Percentiles rank a stretch among this genome's conserved stretches.
Evolutionary conservation across 2,329 filamentous ascomycete genomes (phyloP).

Genomic region (Cercospora nicotianae): DNA sequence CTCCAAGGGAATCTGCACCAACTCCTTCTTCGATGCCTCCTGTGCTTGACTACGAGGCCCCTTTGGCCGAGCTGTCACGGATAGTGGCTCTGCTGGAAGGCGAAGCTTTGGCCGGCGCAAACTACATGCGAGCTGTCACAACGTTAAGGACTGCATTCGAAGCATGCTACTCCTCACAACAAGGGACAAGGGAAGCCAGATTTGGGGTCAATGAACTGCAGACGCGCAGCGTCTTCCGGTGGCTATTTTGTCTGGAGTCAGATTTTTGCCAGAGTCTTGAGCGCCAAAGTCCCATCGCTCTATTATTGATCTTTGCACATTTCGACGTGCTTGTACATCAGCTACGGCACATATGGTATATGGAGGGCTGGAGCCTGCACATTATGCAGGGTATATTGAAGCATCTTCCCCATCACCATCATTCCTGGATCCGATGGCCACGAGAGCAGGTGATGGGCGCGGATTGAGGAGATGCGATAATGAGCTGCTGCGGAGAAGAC

Average conservation of each 20-base stretch:
- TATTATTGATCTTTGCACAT: neutral
- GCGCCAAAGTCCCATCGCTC: neutral
- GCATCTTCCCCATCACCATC: neutral
- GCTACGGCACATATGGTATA: neutral
- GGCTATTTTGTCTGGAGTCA: neutral
- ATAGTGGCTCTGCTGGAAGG: neutral
- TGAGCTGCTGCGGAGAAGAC: neutral
- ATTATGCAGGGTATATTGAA: neutral
- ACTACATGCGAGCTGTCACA: neutral
- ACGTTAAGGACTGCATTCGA: neutral
- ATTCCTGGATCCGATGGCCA: neutral
- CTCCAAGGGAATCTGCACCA: neutral
- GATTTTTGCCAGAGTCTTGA: neutral
- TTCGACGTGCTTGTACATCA: neutral
- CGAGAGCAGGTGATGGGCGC: neutral
- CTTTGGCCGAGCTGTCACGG: neutral
- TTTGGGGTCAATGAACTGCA: neutral
- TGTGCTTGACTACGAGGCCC: neutral
- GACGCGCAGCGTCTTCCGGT: neutral
- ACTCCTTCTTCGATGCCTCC: neutral
- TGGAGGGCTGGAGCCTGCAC: neutral
- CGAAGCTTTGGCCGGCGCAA: neutral
- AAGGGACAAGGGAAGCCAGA: neutral
- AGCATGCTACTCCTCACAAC: neutral
- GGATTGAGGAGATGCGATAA: neutral